phyloP scores from a whole-genome alignment of 1,139 yeast genomes.

The Tardiomyces depauwii region DNA sequence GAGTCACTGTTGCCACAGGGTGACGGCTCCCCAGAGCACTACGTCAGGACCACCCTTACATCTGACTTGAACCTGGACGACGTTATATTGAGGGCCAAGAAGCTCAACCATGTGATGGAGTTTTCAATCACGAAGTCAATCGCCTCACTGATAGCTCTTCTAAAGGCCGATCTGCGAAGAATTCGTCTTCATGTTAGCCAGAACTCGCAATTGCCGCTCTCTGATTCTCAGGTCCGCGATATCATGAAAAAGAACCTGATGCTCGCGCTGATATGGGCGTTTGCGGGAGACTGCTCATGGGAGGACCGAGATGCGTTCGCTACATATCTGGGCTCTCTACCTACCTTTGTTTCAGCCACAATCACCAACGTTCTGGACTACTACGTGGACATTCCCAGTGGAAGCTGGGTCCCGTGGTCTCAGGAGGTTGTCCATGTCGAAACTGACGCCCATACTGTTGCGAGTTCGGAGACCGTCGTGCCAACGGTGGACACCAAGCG shows the following conservation, averaged over 20 bases:
- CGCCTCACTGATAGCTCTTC: constrained; percentile 27
- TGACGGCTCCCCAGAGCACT: not conserved
- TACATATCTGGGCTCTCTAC: constrained; percentile 18
- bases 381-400: constrained; percentile 37
- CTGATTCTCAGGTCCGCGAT: constrained; percentile 14
- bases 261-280: constrained; percentile 53
- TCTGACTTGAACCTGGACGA: constrained; percentile 11
- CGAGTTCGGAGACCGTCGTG: constrained; percentile 53
- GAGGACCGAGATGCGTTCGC: constrained; percentile 35
- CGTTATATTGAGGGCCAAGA: constrained; percentile 15
- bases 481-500: constrained; percentile 72
- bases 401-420: constrained; percentile 40
- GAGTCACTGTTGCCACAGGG: not conserved
- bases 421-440: constrained; percentile 35
- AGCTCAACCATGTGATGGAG: constrained; percentile 44
- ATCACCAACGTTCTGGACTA: constrained; percentile 28
- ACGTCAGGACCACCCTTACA: constrained; percentile 4
- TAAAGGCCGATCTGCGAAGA: constrained; percentile 14
- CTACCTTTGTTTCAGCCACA: constrained; percentile 14
- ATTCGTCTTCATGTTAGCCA: constrained; percentile 13
- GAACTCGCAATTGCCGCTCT: constrained; percentile 16
- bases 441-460: constrained; percentile 54
- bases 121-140: constrained; percentile 32
- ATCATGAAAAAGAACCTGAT: constrained; percentile 33
- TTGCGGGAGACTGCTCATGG: constrained; percentile 47